Base-by-base conservation (phyloP, 164 flowering plant genomes). In the Sextonia rubra region DNA sequence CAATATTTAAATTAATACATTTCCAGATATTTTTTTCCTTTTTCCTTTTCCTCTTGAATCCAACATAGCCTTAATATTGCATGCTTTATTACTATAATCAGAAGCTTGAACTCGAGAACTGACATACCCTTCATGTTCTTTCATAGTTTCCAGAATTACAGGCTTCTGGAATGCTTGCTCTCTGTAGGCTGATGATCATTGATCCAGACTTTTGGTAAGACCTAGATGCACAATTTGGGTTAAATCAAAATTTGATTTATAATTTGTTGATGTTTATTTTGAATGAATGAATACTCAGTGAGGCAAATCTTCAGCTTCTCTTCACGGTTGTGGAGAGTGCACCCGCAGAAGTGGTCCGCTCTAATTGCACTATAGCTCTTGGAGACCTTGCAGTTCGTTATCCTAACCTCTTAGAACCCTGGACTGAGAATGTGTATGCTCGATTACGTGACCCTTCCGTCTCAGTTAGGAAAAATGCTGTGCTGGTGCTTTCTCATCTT, bases 301-400 rank as follows among this genome's bases (percentile, higher is more conserved):
- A 88, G 72, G 87, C 86, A 77, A 96, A 96, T 79, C 99, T 96
- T 73, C 99, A 91, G 86, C 97, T 96, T 69, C 94, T 96, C 63
- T 96, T 96, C 85, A 96, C 99, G 4, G 91, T 91, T 70, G 97
- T 89, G 72, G 98, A 93, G 80, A 87, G 78, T 82, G 84, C 97
- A 69, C 89, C 90, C 60, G 88, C 94, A 68, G 99, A 96, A 78
- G 82, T 84, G 80, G 99, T 96, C 70, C 97, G 98, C 47, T 93
- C 98, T 49, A 91, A 96, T 77, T 96, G 99, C 76, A 89, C 92
- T 5, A 89, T 93, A 68, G 94, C 97, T 68, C 89, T 96, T 75
- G 98, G 97, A 52, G 99, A 96, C 77, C 80, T 96, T 80, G 96
- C 97, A 66, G 99, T 91, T 78, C 98, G 98, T 17, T 96, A 93